Evolutionary conservation across 495 filamentous ascomycete genomes (phyloP), one percentile per base, ranked within the genome.

Genomic region (Aspergillus diversus): DNA sequence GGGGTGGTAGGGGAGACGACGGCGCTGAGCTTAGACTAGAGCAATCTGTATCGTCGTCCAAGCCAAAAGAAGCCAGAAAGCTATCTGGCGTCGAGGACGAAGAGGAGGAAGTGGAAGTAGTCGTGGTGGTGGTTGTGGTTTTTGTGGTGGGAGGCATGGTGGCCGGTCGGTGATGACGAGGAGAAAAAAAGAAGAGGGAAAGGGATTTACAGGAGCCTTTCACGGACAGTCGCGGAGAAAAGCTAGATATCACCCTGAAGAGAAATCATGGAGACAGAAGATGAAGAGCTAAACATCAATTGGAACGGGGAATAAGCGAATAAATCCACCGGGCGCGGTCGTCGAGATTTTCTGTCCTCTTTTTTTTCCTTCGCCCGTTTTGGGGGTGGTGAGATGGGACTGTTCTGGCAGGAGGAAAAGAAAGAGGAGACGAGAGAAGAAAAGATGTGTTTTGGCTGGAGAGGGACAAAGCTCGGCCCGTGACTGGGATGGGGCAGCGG

Each of bases 21-120:
- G 80, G 76, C 55, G 74, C 66, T 39, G 84, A 84, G 73, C 84
- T 88, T 59, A 88, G 71, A 32, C 84, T 84, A 37, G 87, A 89
- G 63, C 73, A 52, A 68, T 83, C 81, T 39, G 81, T 82, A 63
- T 78, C 75, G 63, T 70, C 68, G 48, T 77, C 73, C 76, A 85
- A 80, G 68, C 61, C 69, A 48, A 62, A 51, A 33, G 54, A 47
- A 46, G 59, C 48, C 33, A 39, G 50, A 27, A 61, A 16, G 34
- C 42, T 49, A 42, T 61, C 54, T 52, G 60, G 57, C 63, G 60
- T 49, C 35, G 56, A 59, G 39, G 33, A 66, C 27, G 56, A 53
- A 16, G 51, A 53, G 48, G 60, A 60, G 16, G 37, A 33, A 48
- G 57, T 17, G 49, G 42, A 53, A 15, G 65, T 49, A 58, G 67